Evolutionary conservation across 1,139 yeast species (phyloP).

Genomic region (Waltiozyma sp.): DNA sequence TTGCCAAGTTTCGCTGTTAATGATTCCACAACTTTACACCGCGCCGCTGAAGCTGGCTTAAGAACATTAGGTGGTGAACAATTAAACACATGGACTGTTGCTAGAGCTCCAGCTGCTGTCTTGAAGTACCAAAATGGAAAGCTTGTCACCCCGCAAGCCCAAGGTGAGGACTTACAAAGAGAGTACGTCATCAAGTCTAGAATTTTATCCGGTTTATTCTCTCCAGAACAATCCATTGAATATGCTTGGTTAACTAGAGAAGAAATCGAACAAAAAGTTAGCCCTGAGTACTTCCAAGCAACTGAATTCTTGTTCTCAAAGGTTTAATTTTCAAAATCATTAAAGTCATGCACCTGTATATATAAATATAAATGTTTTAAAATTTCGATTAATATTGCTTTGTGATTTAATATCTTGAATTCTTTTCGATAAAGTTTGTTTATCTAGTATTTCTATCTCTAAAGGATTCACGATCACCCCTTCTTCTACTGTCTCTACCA

Average conservation of each 20-base stretch:
- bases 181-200: slow-evolving; percentile 74
- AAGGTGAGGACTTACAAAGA: slow-evolving; percentile 13
- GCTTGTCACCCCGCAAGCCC: slow-evolving; percentile 12
- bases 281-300: slow-evolving; percentile 40
- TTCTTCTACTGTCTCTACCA: too few species aligned
- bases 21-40: slow-evolving; percentile 39
- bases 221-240: slow-evolving; percentile 30
- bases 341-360: not conserved
- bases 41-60: slow-evolving; percentile 67
- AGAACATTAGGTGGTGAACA: slow-evolving; percentile 60
- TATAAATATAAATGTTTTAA: not conserved
- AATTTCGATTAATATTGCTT: too few species aligned
- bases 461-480: too few species aligned
- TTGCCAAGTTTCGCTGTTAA: slow-evolving; percentile 58
- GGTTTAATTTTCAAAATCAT: slow-evolving; percentile 19
- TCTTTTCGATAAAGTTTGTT: too few species aligned
- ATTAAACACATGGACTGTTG: slow-evolving; percentile 82
- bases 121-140: slow-evolving; percentile 25
- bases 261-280: slow-evolving; percentile 53
- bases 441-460: not conserved
- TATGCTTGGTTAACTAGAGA: slow-evolving; percentile 81
- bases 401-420: too few species aligned
- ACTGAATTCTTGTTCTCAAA: slow-evolving; percentile 43
- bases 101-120: slow-evolving; percentile 78
- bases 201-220: slow-evolving; percentile 77